Percentiles rank a stretch among this genome's conserved stretches.
Evolutionary conservation across 768 basidiomycete species (phyloP).

Genomic region (Phanerochaete carnosa): DNA sequence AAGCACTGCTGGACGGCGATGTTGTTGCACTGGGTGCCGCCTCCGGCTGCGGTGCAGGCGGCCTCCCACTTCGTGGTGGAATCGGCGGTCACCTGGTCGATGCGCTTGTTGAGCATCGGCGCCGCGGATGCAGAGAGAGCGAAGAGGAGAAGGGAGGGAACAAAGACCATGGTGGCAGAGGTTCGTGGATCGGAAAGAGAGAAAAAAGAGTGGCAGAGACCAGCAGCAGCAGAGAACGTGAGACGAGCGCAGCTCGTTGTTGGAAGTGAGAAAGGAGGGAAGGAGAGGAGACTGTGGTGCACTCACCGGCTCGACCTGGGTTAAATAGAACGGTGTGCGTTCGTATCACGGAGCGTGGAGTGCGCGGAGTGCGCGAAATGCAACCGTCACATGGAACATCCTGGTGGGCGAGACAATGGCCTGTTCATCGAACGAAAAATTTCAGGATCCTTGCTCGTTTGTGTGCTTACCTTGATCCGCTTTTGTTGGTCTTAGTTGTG

Average conservation of each 20-base stretch:
- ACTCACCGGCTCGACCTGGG: background rate
- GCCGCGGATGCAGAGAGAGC: slow-evolving; percentile 27
- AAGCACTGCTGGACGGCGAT: slow-evolving; percentile 55
- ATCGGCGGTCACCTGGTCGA: slow-evolving; percentile 45
- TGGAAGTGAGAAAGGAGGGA: background rate
- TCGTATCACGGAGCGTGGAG: background rate
- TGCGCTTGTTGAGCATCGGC: slow-evolving; percentile 39
- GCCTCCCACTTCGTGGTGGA: slow-evolving; percentile 48
- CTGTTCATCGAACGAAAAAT: too few species aligned
- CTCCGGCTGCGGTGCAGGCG: slow-evolving; percentile 55
- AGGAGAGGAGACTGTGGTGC: background rate
- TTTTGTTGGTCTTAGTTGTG: too few species aligned
- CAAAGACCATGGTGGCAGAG: slow-evolving; percentile 18
- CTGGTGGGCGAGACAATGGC: too few species aligned
- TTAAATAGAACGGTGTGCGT: background rate
- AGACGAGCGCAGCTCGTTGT: slow-evolving; percentile 5
- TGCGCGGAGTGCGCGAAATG: background rate
- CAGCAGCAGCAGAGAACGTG: background rate
- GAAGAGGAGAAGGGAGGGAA: slow-evolving; percentile 29
- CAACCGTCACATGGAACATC: background rate
- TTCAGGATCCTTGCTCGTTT: too few species aligned
- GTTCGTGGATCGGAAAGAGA: background rate
- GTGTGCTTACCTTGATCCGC: too few species aligned
- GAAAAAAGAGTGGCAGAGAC: background rate
- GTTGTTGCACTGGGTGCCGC: slow-evolving; percentile 54